These are phyloP conservation scores for Nigrograna mackinnonii DNA, from an alignment of 2,329 filamentous ascomycete species.

Conservation along the genomic window DNA sequence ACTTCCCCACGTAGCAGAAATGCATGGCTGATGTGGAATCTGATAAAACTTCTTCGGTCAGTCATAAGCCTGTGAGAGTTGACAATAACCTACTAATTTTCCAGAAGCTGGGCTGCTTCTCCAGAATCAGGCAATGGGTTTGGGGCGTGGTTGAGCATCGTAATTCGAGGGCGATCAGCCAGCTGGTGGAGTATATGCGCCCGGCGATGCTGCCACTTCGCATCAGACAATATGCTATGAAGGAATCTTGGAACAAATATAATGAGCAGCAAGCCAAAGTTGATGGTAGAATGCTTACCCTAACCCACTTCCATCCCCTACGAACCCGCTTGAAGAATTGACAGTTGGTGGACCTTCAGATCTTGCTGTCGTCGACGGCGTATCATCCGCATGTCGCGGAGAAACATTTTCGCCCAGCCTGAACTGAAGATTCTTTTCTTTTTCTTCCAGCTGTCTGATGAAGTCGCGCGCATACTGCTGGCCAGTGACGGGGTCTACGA, in stretches of 20 bases:
- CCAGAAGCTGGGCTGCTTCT: background rate
- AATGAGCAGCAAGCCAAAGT: background rate
- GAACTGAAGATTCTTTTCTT: background rate
- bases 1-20: conserved; percentile 13
- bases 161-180: conserved; percentile 11
- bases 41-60: conserved; percentile 3
- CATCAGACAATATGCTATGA: conserved; percentile 14
- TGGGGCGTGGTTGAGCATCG: conserved; percentile 3
- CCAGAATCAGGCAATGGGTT: conserved; percentile 1
- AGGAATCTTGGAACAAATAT: conserved; percentile 7
- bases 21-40: conserved; percentile 15
- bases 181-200: conserved; percentile 14
- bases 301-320: conserved; percentile 18
- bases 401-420: background rate
- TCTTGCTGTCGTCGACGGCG: conserved; percentile 6
- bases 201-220: conserved; percentile 16
- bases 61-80: conserved; percentile 1
- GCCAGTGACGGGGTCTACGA: conserved; percentile 13
- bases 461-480: conserved; percentile 17
- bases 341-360: conserved; percentile 8
- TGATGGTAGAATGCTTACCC: too few species aligned
- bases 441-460: conserved; percentile 4
- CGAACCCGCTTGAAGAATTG: conserved; percentile 11
- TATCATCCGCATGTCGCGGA: conserved; percentile 2
- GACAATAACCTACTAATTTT: background rate